Base-by-base conservation (phyloP, 1,284 basidiomycete species). In the Tilletiopsis washingtonensis region DNA sequence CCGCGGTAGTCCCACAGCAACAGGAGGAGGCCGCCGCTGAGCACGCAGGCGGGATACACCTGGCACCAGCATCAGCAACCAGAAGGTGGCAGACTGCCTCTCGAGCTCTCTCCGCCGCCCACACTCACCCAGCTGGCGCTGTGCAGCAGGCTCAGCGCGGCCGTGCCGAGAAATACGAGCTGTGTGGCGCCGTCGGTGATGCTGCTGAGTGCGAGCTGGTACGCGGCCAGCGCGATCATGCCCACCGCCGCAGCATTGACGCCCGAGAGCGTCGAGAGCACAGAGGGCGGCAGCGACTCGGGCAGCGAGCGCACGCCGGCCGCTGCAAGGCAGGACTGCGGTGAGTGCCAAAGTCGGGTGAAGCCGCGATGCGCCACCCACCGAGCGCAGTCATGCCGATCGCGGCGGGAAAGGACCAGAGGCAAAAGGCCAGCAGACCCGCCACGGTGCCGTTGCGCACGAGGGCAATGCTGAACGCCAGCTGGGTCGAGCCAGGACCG, bases 201-300 rank as follows among this genome's bases (percentile, higher is more conserved):
- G 14, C 78, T 76, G 19, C 77, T 77, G 7, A 72, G 66, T 2
- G 76, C 70, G 14, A 82, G 76, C 62, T 81, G 78, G 9, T 78
- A 75, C 0, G 79, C 81, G 3, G 81, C 79, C 12, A 81, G 74
- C 0, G 78, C 78, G 48, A 82, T 80, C 20, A 82, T 68, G 0
- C 81, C 81, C 2, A 82, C 81, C 0, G 79, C 79, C 0, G 81
- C 76, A 0, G 80, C 78, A 59, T 83, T 82, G 19, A 83, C 59
- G 0, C 81, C 81, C 0, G 79, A 79, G 15, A 83, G 70, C 6
- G 81, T 72, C 1, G 77, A 79, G 38, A 80, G 78, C 11, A 78
- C 80, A 36, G 78, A 76, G 1, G 69, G 64, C 0, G 81, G 81
- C 0, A 82, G 75, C 3, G 62, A 66, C 26, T 76, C 74, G 11